These are phyloP conservation scores for Oxyria digyna DNA, from an alignment of 148 eudicot species.

Conservation along the genomic window DNA sequence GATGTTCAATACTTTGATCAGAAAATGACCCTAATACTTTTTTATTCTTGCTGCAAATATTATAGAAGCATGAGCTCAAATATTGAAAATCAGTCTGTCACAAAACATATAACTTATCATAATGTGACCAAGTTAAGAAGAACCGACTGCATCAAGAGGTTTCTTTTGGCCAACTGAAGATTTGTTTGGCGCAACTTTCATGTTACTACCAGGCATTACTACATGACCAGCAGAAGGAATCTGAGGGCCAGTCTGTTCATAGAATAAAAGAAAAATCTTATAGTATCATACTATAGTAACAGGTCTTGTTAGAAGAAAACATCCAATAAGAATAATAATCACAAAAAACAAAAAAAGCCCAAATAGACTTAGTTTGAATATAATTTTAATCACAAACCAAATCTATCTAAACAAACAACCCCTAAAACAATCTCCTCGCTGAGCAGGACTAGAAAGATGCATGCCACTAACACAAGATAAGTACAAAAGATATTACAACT, in stretches of 20 bases:
- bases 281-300: background rate
- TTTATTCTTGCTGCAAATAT: constrained; percentile 70
- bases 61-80: background rate
- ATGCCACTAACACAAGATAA: background rate
- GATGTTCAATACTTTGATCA: constrained; percentile 97
- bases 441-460: background rate
- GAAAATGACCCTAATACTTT: constrained; percentile 48
- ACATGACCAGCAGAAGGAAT: constrained; percentile 26
- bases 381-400: background rate
- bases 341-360: background rate
- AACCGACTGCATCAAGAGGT: constrained; percentile 58
- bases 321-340: background rate
- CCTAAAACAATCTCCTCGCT: background rate
- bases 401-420: background rate
- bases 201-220: constrained; percentile 27
- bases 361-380: background rate
- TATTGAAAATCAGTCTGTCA: background rate
- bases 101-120: background rate
- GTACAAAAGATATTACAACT: too few relatives aligned
- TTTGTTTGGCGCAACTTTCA: constrained; percentile 43
- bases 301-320: background rate
- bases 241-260: constrained; percentile 31
- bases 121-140: constrained; percentile 27
- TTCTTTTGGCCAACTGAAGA: constrained; percentile 59
- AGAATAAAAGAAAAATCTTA: background rate